Base-by-base conservation (phyloP, 78 protist genomes). In the Chrysochromulina tobinii region DNA sequence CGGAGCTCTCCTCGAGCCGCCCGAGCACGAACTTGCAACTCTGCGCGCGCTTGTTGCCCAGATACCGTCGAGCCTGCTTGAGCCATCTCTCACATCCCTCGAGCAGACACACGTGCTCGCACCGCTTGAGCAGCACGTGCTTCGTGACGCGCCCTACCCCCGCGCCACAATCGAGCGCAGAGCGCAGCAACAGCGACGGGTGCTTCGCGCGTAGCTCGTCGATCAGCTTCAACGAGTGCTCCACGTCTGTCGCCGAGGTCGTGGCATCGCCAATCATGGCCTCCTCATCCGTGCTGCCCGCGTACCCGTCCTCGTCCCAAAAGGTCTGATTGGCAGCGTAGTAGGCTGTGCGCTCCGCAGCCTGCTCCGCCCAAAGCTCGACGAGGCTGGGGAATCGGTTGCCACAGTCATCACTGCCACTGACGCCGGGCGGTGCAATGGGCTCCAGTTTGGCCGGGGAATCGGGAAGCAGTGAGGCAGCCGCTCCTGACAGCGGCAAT, bases 131-230 rank as follows among this genome's bases (percentile, higher is more conserved):
- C 59, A 75, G 84, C 84, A 75, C 57, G 84, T 51, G 57, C 57
- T 75, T 75, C 1, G 84, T 75, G n/a, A 75, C 84, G n/a, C 84
- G 84, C 8, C 84, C 84, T 1, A 75, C 84, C 58, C 84, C 84
- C 9, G 84, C 57, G n/a, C 84, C 84, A n/a, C 59, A 57, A 15
- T 75, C 84, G n/a, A 75, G 9, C 3, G 84, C 38, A 38, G 38
- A 38, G 38, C 38, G 38, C 38, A 38, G 38, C 38, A 38, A 38
- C 38, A 38, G 38, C 38, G 38, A 38, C 38, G 38, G 38, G 38
- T 38, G 38, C 38, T 38, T 38, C 38, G 11, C 38, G 25, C 8
- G 73, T 38, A 51, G 23, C 14, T 1, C 54, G n/a, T 38, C n/a
- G 38, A 75, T 18, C 4, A 75, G 20, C 57, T 3, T 4, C 9